Conservation (phyloP, 306 rosid genomes). For the Geum urbanum region DNA sequence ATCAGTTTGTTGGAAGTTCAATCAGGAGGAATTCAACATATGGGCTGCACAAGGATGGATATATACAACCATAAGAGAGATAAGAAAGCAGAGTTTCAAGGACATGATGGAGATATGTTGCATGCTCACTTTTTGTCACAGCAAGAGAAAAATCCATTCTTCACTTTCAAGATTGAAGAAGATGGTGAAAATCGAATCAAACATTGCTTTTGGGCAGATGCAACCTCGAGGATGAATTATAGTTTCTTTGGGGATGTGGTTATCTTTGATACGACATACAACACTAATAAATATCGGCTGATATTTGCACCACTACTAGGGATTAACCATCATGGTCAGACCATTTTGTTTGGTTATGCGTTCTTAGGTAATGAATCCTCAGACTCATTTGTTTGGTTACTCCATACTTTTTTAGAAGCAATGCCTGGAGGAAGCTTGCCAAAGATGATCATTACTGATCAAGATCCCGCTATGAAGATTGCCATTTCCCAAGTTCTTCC, state of each 20-base stretch:
- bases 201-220: neutral
- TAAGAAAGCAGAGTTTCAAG: neutral
- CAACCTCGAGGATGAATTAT: neutral
- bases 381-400: neutral
- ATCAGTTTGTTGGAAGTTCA: neutral
- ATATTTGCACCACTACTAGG: neutral
- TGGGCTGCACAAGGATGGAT: neutral
- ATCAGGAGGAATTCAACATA: neutral
- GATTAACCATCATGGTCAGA: constrained; percentile 2
- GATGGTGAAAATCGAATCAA: neutral
- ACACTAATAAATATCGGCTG: neutral
- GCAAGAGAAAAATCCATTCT: neutral
- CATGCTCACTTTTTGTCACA: neutral
- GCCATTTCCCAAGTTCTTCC: neutral
- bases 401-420: neutral
- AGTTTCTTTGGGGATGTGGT: neutral
- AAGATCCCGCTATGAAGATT: neutral
- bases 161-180: neutral
- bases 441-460: neutral
- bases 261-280: neutral
- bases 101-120: neutral
- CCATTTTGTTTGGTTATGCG: neutral
- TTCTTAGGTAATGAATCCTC: neutral
- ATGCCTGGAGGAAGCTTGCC: neutral
- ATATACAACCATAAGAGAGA: neutral